Base-by-base conservation (phyloP, 2,329 filamentous ascomycete genomes). In the Ophiocordyceps camponoti-leonardi region DNA sequence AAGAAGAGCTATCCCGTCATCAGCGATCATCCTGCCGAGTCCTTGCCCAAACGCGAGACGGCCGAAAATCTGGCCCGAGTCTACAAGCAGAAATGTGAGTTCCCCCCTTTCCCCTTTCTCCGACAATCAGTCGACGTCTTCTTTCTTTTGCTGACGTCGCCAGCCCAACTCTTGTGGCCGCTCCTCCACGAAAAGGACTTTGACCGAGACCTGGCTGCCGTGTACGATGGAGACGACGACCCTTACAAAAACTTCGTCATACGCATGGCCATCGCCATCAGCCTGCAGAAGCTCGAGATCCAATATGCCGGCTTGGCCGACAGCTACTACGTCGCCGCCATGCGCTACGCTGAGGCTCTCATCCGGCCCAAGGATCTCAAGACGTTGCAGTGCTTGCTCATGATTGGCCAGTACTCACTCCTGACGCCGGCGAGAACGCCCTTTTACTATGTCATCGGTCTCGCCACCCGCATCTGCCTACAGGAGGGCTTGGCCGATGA, bases 301-400 rank as follows among this genome's bases (percentile, higher is more conserved):
- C 80, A 85, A 51, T 96, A 92, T 61, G 87, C 88, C n/a, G 88
- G 88, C 22, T 68, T 96, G 26, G 90, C 92, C 28, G 90, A 96
- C 62, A 88, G 86, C 58, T 96, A 94, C 64, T 96, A 95, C 57
- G 72, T 95, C 20, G 84, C 88, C 22, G 90, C 90, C 6, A 79
- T 96, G 66, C 79, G 81, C 49, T 81, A 81, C 54, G 79, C 96
- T 49, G 85, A 95, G 60, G 77, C 79, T 3, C 80, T 93, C 12
- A 74, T 96, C 46, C 79, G 81, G 45, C 79, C 82, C n/a, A 94
- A 94, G 69, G 86, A 96, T 59, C 64, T 95, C 28, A 85, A 81
- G 55, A 93, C 92, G 0, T 67, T 96, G 16, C 92, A 96, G 62
- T 95, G 90, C 54, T 79, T 95, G 46, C 75, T 83, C 4, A 66